Percentiles rank a stretch among this genome's conserved stretches.
Conservation (phyloP, 768 basidiomycete genomes). For the Jaapia argillacea region DNA sequence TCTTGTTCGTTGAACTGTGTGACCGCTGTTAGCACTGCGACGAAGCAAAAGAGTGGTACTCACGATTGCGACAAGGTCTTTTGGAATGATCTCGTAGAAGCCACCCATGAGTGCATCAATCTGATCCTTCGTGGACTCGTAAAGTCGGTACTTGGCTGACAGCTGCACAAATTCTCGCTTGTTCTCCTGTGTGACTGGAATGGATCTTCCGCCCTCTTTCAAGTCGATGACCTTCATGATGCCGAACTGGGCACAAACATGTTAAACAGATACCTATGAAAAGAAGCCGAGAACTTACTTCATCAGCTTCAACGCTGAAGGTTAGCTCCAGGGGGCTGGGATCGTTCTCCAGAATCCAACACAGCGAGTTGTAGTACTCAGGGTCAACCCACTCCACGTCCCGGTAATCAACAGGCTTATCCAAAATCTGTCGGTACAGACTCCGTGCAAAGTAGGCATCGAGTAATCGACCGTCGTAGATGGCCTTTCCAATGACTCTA, state of each 20-base stretch:
- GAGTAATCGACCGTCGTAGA: slow-evolving; percentile 90
- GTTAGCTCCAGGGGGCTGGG: slow-evolving; percentile 78
- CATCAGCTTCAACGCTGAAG: slow-evolving; percentile 94
- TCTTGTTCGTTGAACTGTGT: slow-evolving; percentile 88
- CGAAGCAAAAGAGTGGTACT: slow-evolving; percentile 19
- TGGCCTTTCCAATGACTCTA: slow-evolving; percentile 94
- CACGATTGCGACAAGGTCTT: slow-evolving; percentile 89
- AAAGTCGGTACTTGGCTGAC: slow-evolving; percentile 88
- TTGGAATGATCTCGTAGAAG: slow-evolving; percentile 97
- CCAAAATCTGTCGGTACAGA: slow-evolving; percentile 89
- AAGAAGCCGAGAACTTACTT: slow-evolving; percentile 40
- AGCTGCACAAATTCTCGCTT: slow-evolving; percentile 93
- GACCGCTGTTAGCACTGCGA: slow-evolving; percentile 1
- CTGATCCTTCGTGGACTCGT: slow-evolving; percentile 92
- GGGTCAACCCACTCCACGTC: slow-evolving; percentile 98
- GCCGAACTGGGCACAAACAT: slow-evolving; percentile 54
- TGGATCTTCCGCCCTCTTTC: slow-evolving; percentile 74
- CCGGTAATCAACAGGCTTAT: slow-evolving; percentile 88
- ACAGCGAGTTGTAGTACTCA: slow-evolving; percentile 94
- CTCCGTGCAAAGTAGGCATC: slow-evolving; percentile 98
- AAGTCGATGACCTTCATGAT: slow-evolving; percentile 80
- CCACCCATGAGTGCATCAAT: slow-evolving; percentile 84
- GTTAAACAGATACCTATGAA: slow-evolving; percentile 7
- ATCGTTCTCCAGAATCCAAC: slow-evolving; percentile 98
- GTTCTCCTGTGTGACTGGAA: slow-evolving; percentile 94